A percentile compares a stretch with the other conserved stretches of the same genome.
Conservation (phyloP, 2,329 filamentous ascomycete species). For the Colletotrichum musae region DNA sequence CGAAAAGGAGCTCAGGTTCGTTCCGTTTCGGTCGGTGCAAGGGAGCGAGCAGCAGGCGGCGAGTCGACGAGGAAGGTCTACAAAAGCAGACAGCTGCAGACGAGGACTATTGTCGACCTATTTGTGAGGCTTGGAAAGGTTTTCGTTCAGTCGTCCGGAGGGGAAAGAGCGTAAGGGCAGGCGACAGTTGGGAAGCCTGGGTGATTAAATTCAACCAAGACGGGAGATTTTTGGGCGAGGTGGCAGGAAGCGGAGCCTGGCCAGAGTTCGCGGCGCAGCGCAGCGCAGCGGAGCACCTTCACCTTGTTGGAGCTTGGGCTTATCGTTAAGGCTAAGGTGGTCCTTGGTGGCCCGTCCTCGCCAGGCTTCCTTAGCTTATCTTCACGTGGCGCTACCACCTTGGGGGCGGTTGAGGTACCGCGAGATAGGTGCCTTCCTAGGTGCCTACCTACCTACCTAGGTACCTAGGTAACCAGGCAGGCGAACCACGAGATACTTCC, state of each 20-base stretch:
- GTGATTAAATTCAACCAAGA: slow-evolving; percentile 30
- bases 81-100: slow-evolving; percentile 1
- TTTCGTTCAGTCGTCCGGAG: background rate
- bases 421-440: no score
- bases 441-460: no score
- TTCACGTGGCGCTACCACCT: slow-evolving; percentile 32
- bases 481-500: no score
- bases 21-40: slow-evolving; percentile 8
- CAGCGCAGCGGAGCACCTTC: no score
- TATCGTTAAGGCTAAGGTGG: slow-evolving; percentile 31
- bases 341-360: background rate
- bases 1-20: slow-evolving; percentile 15
- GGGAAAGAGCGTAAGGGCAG: slow-evolving; percentile 23
- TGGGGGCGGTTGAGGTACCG: background rate
- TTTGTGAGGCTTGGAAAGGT: background rate
- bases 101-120: background rate
- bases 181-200: slow-evolving; percentile 15
- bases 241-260: slow-evolving; percentile 39
- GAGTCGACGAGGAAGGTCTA: background rate
- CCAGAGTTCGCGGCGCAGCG: background rate
- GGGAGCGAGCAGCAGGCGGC: slow-evolving; percentile 3
- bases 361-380: slow-evolving; percentile 29
- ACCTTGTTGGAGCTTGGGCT: slow-evolving; percentile 32
- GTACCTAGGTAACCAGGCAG: no score
- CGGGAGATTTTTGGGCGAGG: slow-evolving; percentile 38